These are phyloP conservation scores for Chrysosporium keratinophilum DNA, from an alignment of 2,329 filamentous ascomycete species.

Conservation along the genomic window DNA sequence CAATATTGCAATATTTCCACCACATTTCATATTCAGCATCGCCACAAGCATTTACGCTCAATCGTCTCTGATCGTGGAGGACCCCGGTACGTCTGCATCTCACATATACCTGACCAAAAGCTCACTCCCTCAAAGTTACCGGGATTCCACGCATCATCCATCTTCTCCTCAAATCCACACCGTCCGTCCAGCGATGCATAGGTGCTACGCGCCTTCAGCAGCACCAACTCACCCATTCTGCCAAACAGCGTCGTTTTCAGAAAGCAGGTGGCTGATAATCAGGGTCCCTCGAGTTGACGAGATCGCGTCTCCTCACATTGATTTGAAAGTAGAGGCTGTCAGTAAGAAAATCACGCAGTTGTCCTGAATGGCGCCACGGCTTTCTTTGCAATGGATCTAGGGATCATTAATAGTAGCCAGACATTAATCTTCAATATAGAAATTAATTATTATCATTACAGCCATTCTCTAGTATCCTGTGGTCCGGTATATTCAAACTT, in stretches of 20 bases:
- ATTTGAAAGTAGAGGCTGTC: slow-evolving; percentile 53
- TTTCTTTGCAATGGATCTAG: slow-evolving; percentile 40
- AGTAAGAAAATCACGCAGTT: slow-evolving; percentile 29
- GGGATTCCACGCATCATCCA: slow-evolving; percentile 60
- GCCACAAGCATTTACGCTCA: neutral
- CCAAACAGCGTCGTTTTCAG: slow-evolving; percentile 49
- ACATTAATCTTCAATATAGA: neutral
- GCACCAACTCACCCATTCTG: slow-evolving; percentile 72
- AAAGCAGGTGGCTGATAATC: slow-evolving; percentile 57
- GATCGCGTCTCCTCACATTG: slow-evolving; percentile 64
- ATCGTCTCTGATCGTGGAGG: slow-evolving; percentile 11
- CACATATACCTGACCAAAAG: slow-evolving; percentile 14
- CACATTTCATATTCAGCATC: neutral
- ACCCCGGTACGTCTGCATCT: slow-evolving; percentile 18
- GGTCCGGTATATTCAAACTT: too few species aligned
- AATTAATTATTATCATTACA: too few species aligned
- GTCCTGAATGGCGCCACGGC: too few species aligned
- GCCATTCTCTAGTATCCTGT: too few species aligned
- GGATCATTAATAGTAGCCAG: too few species aligned
- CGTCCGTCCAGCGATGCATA: slow-evolving; percentile 53
- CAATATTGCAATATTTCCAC: neutral
- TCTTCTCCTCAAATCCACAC: slow-evolving; percentile 56
- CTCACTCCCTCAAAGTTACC: slow-evolving; percentile 26
- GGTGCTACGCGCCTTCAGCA: slow-evolving; percentile 63
- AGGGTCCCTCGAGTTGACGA: slow-evolving; percentile 76